Evolutionary conservation across 1,139 yeast genomes (phyloP).

Genomic region (Protomyces arabidopsidicola): DNA sequence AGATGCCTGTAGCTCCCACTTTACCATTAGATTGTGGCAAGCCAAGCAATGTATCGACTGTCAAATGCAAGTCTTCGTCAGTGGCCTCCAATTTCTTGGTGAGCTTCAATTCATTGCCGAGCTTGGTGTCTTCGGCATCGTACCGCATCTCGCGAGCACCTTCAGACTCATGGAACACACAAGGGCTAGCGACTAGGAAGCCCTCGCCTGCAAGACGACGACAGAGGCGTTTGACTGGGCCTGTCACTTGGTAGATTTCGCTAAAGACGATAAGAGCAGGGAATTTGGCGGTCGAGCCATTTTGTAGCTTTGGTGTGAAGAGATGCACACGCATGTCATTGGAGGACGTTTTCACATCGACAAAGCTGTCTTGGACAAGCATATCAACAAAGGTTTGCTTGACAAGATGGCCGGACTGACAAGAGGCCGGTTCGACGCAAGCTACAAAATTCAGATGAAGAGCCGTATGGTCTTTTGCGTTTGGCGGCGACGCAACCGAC

Average conservation of each 20-base stretch:
- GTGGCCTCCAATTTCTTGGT: slow-evolving; percentile 65
- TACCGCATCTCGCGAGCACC: slow-evolving; percentile 61
- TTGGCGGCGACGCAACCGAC: too few relatives aligned
- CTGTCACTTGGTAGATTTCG: slow-evolving; percentile 68
- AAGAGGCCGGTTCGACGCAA: too few relatives aligned
- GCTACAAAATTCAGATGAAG: too few relatives aligned
- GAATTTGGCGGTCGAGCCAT: slow-evolving; percentile 59
- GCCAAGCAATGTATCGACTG: slow-evolving; percentile 57
- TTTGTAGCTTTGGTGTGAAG: slow-evolving; percentile 64
- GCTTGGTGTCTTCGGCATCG: slow-evolving; percentile 69
- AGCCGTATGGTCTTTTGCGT: too few relatives aligned
- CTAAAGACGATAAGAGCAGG: slow-evolving; percentile 77
- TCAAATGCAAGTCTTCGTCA: slow-evolving; percentile 66
- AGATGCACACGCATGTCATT: slow-evolving; percentile 66
- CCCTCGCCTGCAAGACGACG: slow-evolving; percentile 77
- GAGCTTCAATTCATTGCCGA: slow-evolving; percentile 63
- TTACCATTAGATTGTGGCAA: slow-evolving; percentile 65
- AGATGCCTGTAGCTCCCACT: slow-evolving; percentile 82
- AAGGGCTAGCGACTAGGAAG: slow-evolving; percentile 70
- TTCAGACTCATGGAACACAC: slow-evolving; percentile 70
- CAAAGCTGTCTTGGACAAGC: slow-evolving; percentile 64
- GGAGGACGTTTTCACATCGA: slow-evolving; percentile 61
- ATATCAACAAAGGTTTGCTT: slow-evolving; percentile 39
- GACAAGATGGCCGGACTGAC: too few relatives aligned
- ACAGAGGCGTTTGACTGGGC: slow-evolving; percentile 74